Percentiles rank a stretch among this genome's conserved stretches.
Evolutionary conservation across 1,139 yeast species (phyloP).

Genomic region (Blastobotrys proliferans): DNA sequence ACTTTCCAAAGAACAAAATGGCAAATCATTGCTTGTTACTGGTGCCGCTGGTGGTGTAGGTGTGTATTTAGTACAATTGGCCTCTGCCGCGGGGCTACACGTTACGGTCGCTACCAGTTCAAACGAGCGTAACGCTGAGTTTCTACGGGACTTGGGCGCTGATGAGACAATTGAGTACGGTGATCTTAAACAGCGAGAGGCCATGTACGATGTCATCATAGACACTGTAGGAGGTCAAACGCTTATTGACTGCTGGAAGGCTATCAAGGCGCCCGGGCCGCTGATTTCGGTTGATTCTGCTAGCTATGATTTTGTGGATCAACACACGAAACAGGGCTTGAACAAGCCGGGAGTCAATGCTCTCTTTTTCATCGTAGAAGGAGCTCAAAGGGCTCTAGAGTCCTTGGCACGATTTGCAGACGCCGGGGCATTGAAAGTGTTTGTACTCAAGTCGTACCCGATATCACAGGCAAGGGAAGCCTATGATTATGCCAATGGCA

Average conservation of each 20-base stretch:
- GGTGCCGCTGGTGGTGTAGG: slow-evolving; percentile 6
- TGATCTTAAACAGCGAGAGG: neutral
- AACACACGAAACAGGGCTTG: neutral
- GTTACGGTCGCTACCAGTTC: slow-evolving; percentile 1
- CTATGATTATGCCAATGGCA: neutral
- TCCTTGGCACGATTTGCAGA: neutral
- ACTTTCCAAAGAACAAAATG: neutral
- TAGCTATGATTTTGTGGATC: neutral
- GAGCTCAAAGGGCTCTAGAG: neutral
- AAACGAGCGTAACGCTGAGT: neutral
- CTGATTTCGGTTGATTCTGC: neutral
- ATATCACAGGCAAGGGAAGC: neutral
- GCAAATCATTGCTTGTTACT: neutral
- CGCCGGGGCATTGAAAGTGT: neutral
- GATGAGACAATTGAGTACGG: neutral
- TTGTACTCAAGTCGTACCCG: neutral
- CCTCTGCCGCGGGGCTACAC: neutral
- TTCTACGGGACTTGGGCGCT: neutral
- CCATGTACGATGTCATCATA: neutral
- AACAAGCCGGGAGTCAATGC: neutral
- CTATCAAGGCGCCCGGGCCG: neutral
- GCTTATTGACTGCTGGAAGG: neutral
- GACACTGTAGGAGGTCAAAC: neutral
- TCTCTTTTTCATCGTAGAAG: neutral
- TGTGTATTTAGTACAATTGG: slow-evolving; percentile 1